Percentiles rank a stretch among this genome's conserved stretches.
Conservation (phyloP, 2,329 filamentous ascomycete species). For the Eutypella sp. region DNA sequence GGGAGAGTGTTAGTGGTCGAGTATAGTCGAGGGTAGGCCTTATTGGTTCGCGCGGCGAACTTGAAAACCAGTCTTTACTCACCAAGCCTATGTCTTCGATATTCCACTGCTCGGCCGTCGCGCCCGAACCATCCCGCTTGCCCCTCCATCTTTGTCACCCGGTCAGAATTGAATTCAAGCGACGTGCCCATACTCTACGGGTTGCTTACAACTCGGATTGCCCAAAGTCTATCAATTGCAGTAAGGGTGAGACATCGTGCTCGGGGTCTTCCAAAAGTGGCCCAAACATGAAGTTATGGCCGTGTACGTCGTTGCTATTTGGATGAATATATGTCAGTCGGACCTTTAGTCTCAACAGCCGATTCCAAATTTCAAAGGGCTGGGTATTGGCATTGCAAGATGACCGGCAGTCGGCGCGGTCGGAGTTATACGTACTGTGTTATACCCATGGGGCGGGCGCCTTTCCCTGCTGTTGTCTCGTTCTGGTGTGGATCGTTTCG, state of each 20-base stretch:
- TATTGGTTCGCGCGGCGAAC: neutral
- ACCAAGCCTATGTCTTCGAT: constrained; percentile 7
- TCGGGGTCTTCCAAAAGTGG: neutral
- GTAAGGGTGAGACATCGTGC: neutral
- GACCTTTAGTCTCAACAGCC: too few relatives aligned
- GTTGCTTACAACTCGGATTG: constrained; percentile 1
- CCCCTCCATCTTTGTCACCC: neutral
- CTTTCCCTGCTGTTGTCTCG: constrained; percentile 2
- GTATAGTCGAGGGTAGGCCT: neutral
- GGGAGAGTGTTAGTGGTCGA: neutral
- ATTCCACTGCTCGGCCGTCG: constrained; percentile 1
- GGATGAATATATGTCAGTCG: neutral
- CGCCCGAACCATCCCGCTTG: neutral
- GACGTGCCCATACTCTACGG: neutral
- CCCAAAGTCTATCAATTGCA: constrained; percentile 1
- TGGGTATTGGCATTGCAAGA: neutral
- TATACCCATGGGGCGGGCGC: neutral
- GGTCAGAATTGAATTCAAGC: too few relatives aligned
- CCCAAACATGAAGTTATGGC: constrained; percentile 5
- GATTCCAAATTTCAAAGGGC: neutral
- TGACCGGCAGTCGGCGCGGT: neutral
- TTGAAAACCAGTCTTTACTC: neutral
- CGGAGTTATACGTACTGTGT: constrained; percentile 4
- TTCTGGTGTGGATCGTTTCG: neutral
- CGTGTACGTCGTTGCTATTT: constrained; percentile 5